Percentiles rank a stretch among this genome's conserved stretches.
phyloP scores from a whole-genome alignment of 164 flowering plant species.

The Chloranthus sessilifolius region DNA sequence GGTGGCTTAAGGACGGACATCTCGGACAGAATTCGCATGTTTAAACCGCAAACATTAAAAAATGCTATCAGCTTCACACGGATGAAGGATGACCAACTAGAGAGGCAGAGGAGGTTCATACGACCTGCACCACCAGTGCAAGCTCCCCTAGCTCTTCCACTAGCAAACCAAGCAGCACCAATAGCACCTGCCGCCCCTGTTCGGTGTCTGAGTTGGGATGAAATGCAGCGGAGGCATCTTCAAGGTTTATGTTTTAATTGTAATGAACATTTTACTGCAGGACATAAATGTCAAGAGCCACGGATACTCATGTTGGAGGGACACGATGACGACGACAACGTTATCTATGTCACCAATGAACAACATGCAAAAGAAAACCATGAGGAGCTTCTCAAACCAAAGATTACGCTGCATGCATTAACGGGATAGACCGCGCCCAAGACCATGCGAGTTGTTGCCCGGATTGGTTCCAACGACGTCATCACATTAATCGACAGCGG shows the following conservation, averaged over 20 bases:
- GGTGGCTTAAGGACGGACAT: neutral
- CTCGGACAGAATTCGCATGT: neutral
- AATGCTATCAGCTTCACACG: too few relatives aligned
- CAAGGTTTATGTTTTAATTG: conserved; percentile 2
- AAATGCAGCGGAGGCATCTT: neutral
- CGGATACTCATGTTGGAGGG: neutral
- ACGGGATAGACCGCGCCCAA: too few relatives aligned
- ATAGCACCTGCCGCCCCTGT: neutral
- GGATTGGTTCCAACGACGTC: too few relatives aligned
- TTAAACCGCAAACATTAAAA: neutral
- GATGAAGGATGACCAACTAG: neutral
- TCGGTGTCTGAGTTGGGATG: neutral
- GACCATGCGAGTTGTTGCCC: neutral
- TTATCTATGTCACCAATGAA: neutral
- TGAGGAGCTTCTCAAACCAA: neutral
- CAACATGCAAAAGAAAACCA: neutral
- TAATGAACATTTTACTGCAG: neutral
- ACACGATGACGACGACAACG: neutral
- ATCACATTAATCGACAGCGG: too few relatives aligned
- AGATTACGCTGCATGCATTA: neutral
- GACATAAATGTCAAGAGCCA: too few relatives aligned
- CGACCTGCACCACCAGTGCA: neutral
- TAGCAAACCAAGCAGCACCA: neutral
- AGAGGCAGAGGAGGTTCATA: neutral
- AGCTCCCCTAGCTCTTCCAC: neutral